Conservation (phyloP, 2,329 filamentous ascomycete genomes). For the Cytospora schulzeri region DNA sequence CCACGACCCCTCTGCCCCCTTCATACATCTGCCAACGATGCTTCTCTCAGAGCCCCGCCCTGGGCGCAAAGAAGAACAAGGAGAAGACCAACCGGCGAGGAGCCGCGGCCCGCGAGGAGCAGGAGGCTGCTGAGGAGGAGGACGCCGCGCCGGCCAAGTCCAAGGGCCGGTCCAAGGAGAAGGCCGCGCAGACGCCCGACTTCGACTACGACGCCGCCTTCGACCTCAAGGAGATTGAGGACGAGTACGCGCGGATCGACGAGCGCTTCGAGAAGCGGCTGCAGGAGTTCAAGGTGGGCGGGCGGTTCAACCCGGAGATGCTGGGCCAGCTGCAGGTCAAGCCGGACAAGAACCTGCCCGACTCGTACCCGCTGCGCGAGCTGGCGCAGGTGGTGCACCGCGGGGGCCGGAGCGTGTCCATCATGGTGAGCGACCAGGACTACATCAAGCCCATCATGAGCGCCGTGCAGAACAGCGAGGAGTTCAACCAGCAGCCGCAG, state of each 20-base stretch:
- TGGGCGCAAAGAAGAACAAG: conserved; percentile 24
- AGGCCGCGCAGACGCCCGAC: conserved; percentile 15
- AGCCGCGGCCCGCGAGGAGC: conserved; percentile 3
- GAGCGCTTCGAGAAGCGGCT: conserved; percentile 45
- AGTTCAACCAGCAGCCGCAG: conserved; percentile 65
- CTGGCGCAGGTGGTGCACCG: conserved; percentile 57
- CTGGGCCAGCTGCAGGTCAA: conserved; percentile 50
- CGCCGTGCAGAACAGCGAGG: conserved; percentile 53
- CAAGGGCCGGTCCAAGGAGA: conserved; percentile 21
- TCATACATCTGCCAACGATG: background rate
- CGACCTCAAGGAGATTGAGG: conserved; percentile 37
- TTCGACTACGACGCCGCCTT: conserved; percentile 35
- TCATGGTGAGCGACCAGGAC: conserved; percentile 43
- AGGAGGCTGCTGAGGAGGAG: conserved; percentile 8
- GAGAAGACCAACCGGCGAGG: conserved; percentile 11
- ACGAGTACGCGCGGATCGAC: conserved; percentile 26
- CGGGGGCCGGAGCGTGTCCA: conserved; percentile 41
- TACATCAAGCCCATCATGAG: conserved; percentile 58
- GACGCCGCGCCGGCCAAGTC: conserved; percentile 4
- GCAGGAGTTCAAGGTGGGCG: conserved; percentile 48
- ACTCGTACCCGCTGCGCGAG: conserved; percentile 54
- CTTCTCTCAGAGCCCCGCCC: conserved; percentile 24
- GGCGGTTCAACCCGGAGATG: conserved; percentile 54
- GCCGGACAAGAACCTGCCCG: conserved; percentile 35
- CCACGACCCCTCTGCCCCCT: background rate